phyloP scores from a whole-genome alignment of 106 monocot species.

The Dioscorea dumetorum region DNA sequence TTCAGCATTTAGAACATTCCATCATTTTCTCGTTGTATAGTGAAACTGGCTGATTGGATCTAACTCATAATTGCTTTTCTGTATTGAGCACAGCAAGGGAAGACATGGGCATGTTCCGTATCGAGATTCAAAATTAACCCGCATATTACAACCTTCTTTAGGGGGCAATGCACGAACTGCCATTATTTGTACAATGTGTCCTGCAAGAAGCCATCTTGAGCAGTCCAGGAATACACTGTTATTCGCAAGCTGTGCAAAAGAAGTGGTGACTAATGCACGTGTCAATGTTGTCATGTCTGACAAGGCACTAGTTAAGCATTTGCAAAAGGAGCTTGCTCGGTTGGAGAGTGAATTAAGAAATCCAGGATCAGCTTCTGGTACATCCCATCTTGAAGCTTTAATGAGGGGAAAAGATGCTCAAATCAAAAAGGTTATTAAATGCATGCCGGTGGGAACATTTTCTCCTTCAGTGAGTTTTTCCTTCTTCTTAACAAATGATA shows the following conservation, averaged over 20 bases:
- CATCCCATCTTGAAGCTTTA: slow-evolving; percentile 31
- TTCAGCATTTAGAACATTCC: too few relatives aligned
- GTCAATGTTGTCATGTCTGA: slow-evolving; percentile 98
- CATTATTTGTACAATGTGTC: slow-evolving; percentile 94
- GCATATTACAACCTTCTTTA: slow-evolving; percentile 83
- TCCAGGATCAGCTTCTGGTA: slow-evolving; percentile 31
- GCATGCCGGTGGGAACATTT: too few relatives aligned
- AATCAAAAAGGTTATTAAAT: slow-evolving; percentile 58
- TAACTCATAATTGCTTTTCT: not conserved
- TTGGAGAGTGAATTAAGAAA: slow-evolving; percentile 71
- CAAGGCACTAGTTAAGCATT: slow-evolving; percentile 89
- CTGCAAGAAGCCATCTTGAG: slow-evolving; percentile 82
- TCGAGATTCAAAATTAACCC: slow-evolving; percentile 93
- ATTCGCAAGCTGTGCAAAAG: slow-evolving; percentile 98
- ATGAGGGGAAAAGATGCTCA: slow-evolving; percentile 71
- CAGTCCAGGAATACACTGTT: slow-evolving; percentile 91
- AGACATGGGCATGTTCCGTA: slow-evolving; percentile 86
- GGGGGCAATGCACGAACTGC: slow-evolving; percentile 97
- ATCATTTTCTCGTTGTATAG: not conserved
- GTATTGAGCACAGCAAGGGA: slow-evolving; percentile 62
- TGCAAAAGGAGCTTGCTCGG: slow-evolving; percentile 85
- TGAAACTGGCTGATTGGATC: not conserved
- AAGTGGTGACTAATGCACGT: slow-evolving; percentile 81
- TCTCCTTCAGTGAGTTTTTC: not conserved
- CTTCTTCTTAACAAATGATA: not conserved